Evolutionary conservation across 257 asterid genomes (phyloP).

Genomic region (Linaria vulgaris): DNA sequence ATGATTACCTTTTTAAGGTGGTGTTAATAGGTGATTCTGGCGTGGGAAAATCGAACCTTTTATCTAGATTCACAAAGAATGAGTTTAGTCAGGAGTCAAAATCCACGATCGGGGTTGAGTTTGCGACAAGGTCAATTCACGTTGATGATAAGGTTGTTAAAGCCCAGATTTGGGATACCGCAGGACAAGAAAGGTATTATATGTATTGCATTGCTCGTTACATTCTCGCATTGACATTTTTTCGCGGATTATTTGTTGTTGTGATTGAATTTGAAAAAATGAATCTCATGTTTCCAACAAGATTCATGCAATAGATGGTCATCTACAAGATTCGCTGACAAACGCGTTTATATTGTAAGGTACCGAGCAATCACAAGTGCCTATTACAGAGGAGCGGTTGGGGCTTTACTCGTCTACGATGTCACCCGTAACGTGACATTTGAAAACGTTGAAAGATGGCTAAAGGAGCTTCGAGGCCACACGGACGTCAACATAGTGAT

Average conservation of each 20-base stretch:
- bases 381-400: slow-evolving; percentile 82
- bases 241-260: no score
- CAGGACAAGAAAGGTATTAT: slow-evolving; percentile 76
- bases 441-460: slow-evolving; percentile 79
- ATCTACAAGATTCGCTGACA: background rate
- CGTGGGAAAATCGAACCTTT: slow-evolving; percentile 77
- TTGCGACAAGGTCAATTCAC: slow-evolving; percentile 73
- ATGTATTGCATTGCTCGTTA: no score
- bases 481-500: slow-evolving; percentile 73
- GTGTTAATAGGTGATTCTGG: slow-evolving; percentile 84
- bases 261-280: no score
- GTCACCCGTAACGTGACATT: slow-evolving; percentile 75
- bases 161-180: slow-evolving; percentile 94
- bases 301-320: background rate
- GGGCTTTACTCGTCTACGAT: slow-evolving; percentile 75
- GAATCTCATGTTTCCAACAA: no score
- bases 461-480: slow-evolving; percentile 83
- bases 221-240: background rate
- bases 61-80: slow-evolving; percentile 70
- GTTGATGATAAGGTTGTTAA: slow-evolving; percentile 75
- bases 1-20: slow-evolving; percentile 80
- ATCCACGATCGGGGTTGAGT: slow-evolving; percentile 85
- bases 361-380: slow-evolving; percentile 91
- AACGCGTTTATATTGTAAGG: slow-evolving; percentile 33
- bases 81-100: slow-evolving; percentile 80